These are phyloP conservation scores for Pseudonitzschia multiseries DNA, from an alignment of 108 stramenopile genomes.

Conservation along the genomic window DNA sequence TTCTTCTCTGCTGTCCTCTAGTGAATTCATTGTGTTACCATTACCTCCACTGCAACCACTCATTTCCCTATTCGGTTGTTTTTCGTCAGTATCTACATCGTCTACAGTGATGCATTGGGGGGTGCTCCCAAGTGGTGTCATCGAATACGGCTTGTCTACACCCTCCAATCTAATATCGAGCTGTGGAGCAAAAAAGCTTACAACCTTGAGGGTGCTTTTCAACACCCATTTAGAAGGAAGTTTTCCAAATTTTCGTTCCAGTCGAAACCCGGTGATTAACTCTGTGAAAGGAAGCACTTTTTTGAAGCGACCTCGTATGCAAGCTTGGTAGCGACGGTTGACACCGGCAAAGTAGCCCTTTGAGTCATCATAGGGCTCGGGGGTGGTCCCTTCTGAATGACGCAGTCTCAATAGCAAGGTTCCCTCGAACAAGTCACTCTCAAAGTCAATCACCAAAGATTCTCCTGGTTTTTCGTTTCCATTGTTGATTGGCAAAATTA, in stretches of 20 bases:
- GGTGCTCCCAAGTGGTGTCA: slow-evolving; percentile 78
- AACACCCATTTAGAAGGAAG: slow-evolving; percentile 71
- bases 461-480: slow-evolving; percentile 59
- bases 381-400: slow-evolving; percentile 39
- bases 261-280: slow-evolving; percentile 61
- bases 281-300: slow-evolving; percentile 65
- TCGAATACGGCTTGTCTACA: slow-evolving; percentile 43
- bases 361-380: slow-evolving; percentile 42
- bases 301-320: slow-evolving; percentile 65
- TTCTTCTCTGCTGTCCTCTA: slow-evolving; percentile 28
- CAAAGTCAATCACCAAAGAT: slow-evolving; percentile 71
- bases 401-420: slow-evolving; percentile 62
- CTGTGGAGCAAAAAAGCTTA: slow-evolving; percentile 75
- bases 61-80: not conserved
- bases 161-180: slow-evolving; percentile 69
- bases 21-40: slow-evolving; percentile 3
- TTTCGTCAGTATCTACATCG: slow-evolving; percentile 15
- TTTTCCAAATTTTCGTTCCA: slow-evolving; percentile 53
- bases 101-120: slow-evolving; percentile 64
- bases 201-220: slow-evolving; percentile 58
- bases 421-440: slow-evolving; percentile 69
- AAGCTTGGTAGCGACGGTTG: slow-evolving; percentile 63
- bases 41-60: not conserved
- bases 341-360: slow-evolving; percentile 57
- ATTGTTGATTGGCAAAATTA: slow-evolving; percentile 70